These are phyloP conservation scores for Nitzschia sp. DNA, from an alignment of 108 stramenopile genomes.

Conservation along the genomic window DNA sequence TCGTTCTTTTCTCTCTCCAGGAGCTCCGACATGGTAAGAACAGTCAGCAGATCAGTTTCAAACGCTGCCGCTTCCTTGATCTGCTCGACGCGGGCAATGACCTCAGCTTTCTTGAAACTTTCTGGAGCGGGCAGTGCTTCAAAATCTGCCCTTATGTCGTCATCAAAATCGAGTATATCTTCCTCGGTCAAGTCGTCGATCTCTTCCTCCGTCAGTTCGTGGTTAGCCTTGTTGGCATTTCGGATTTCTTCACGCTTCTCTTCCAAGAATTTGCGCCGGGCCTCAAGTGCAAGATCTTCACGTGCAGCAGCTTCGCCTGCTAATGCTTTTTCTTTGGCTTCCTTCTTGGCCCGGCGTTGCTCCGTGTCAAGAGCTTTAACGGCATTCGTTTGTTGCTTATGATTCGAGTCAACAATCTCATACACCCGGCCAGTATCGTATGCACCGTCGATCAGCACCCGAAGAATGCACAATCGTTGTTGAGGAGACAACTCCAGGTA, in stretches of 20 bases:
- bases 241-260: constrained; percentile 80
- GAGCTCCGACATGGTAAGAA: constrained; percentile 77
- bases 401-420: constrained; percentile 76
- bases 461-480: constrained; percentile 69
- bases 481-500: constrained; percentile 64
- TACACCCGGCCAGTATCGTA: constrained; percentile 75
- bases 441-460: constrained; percentile 79
- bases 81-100: constrained; percentile 63
- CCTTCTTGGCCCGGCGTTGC: constrained; percentile 73
- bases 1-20: constrained; percentile 57
- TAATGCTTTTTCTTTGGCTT: constrained; percentile 74
- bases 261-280: constrained; percentile 68
- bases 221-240: constrained; percentile 61
- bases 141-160: constrained; percentile 85
- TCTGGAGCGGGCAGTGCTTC: constrained; percentile 74
- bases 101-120: constrained; percentile 80
- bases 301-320: constrained; percentile 73
- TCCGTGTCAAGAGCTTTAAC: constrained; percentile 78
- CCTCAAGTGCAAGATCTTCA: constrained; percentile 75
- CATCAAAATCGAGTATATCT: constrained; percentile 85
- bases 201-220: constrained; percentile 69
- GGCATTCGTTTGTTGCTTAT: constrained; percentile 78
- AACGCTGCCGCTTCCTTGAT: constrained; percentile 85
- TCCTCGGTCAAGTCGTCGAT: constrained; percentile 81
- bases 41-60: constrained; percentile 60